Evolutionary conservation across 768 basidiomycete genomes (phyloP), one percentile per base, ranked within the genome.

Genomic region (Mycena alexandri): DNA sequence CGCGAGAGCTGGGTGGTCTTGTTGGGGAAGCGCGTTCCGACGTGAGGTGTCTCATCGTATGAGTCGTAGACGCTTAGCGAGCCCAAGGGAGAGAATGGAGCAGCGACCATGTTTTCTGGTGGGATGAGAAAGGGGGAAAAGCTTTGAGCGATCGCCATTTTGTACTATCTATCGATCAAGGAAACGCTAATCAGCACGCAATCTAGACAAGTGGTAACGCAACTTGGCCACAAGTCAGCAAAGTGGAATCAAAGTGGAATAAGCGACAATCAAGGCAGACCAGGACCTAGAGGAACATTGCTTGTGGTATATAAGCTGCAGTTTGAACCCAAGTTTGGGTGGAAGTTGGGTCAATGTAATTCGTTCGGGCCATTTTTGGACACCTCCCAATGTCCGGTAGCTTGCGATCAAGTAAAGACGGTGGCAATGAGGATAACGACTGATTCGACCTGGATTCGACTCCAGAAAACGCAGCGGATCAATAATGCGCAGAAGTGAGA

Each of bases 21-120:
- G 71, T 77, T 72, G 5, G 81, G 75, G 76, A 88, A 89, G 42
- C 83, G 79, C 9, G 86, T 86, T n/a, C 89, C 89, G 62, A 89
- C 84, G 65, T 84, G 82, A 3, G 87, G 81, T 2, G 88, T 89
- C n/a, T 76, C 76, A 64, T 83, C 82, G 69, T 76, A 77, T 17
- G 77, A 76, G 24, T 78, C 75, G 62, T 75, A 80, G 36, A 70
- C 70, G 61, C 74, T 71, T 55, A 83, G 79, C n/a, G 82, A 82
- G 48, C 81, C 79, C 1, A 79, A 74, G 59, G 80, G 50, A 41
- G 76, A 77, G 43, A 64, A 64, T 1, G 77, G 73, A 19, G 77
- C 75, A 63, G 74, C 72, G 34, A 75, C 77, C 77, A 78, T 78
- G n/a, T n/a, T n/a, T n/a, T n/a, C n/a, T n/a, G 34, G 50, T 33